Base-by-base conservation (phyloP, 805 yeast genomes). In the Nakazawaea molendinolei region DNA sequence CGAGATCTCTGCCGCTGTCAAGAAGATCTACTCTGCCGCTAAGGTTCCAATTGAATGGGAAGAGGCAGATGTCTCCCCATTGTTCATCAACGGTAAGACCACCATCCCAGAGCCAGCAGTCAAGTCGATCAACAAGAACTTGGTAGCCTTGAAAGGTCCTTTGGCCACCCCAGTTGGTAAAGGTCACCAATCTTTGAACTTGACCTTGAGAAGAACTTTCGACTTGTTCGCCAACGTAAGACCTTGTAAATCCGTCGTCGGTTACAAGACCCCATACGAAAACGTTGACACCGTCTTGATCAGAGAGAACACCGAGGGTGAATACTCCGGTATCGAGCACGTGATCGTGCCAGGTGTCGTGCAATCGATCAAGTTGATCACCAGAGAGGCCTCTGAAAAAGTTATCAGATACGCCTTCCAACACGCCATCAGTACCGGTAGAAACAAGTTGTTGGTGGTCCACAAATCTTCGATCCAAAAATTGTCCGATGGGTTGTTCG, bases 281-380 rank as follows among this genome's bases (percentile, higher is more conserved):
- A 74, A 84, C 60, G 97, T 92, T 46, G 94, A 92, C 67, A 82
- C 95, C 46, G 96, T 90, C 24, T 72, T 92, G 54, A 89, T 92
- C 63, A 87, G 98, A 76, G 98, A 92, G 71, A 92, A 92, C 79
- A 90, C 98, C 48, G 97, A 92, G 67, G 98, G 98, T 73, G 98
- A 90, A 69, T 90, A 90, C 72, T 89, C 97, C 22, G 98, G 98
- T 69, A 89, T 92, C 52, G 98, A 92, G 74, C 98, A 92, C 72
- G 83, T 86, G 46, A 87, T 92, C 47, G 94, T 87, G 40, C 97
- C 97, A 47, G 98, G 98, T 58, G 97, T 92, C 39, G 97, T 92
- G 37, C 97, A 92, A 71, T 85, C 95, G 45, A 90, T 90, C 69
- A 92, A 92, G 71, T 76, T 92, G 63, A 92, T 92, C 71, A 92